A percentile compares a stretch with the other conserved stretches of the same genome.
phyloP scores from a whole-genome alignment of 805 yeast genomes.

The Brettanomyces anomalus region DNA sequence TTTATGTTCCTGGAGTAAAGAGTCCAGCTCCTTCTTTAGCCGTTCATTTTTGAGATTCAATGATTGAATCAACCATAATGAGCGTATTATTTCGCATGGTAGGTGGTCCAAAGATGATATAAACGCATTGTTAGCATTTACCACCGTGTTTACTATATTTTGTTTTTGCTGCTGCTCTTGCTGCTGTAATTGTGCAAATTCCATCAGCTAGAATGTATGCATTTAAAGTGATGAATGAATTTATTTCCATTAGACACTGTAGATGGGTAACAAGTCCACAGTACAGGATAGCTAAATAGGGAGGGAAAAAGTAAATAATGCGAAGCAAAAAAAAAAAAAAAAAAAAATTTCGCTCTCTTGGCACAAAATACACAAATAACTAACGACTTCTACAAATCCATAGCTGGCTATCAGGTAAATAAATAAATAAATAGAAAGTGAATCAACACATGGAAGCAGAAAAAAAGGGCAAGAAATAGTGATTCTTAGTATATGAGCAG shows the following conservation, averaged over 20 bases:
- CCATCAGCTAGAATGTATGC: not conserved
- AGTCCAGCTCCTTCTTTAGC: conserved; percentile 2
- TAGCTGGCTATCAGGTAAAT: conserved; percentile 2
- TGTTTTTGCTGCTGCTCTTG: not conserved
- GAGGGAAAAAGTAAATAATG: too few species aligned
- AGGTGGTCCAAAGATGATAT: conserved; percentile 29
- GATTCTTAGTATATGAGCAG: too few species aligned
- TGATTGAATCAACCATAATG: conserved; percentile 28
- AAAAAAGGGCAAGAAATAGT: not conserved
- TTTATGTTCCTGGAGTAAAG: not conserved
- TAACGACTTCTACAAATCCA: too few species aligned
- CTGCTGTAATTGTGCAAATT: not conserved
- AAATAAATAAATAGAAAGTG: conserved; percentile 5
- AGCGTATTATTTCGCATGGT: conserved; percentile 30
- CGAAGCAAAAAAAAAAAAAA: not conserved
- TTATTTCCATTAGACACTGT: too few species aligned
- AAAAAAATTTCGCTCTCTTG: too few species aligned
- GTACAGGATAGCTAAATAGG: too few species aligned
- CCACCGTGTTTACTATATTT: conserved; percentile 18
- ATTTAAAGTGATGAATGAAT: too few species aligned
- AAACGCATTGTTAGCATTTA: conserved; percentile 26
- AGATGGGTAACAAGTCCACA: too few species aligned
- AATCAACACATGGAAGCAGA: not conserved
- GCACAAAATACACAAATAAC: conserved; percentile 1
- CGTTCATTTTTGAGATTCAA: conserved; percentile 16